These are phyloP conservation scores for Ceratocystis destructans DNA, from an alignment of 2,329 filamentous ascomycete genomes.

Conservation along the genomic window DNA sequence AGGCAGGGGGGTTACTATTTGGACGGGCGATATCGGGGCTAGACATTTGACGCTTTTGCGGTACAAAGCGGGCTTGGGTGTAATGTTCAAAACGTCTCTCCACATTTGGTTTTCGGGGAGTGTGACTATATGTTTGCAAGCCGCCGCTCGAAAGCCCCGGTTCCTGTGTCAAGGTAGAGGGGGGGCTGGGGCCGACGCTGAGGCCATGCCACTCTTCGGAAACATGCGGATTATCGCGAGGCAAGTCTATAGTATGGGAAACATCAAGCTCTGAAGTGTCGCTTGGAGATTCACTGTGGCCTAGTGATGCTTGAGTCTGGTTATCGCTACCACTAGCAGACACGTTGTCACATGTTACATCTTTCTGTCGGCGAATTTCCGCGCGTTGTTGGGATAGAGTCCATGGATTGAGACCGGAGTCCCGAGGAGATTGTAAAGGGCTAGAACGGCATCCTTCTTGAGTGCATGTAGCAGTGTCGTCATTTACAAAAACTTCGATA, in stretches of 20 bases:
- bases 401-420: background rate
- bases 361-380: background rate
- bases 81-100: background rate
- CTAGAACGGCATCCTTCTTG: background rate
- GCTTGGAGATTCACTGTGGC: background rate
- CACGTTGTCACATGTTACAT: background rate
- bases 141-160: background rate
- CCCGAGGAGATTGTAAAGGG: background rate
- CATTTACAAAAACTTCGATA: background rate
- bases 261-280: background rate
- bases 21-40: background rate
- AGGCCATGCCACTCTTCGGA: background rate
- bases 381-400: constrained; percentile 3
- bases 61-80: background rate
- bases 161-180: background rate
- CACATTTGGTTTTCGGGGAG: background rate
- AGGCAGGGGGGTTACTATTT: background rate
- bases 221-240: background rate
- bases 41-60: background rate
- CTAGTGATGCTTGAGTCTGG: background rate
- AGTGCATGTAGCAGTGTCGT: background rate
- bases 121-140: background rate
- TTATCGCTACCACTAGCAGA: background rate
- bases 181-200: background rate
- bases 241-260: background rate